Evolutionary conservation across 2,329 filamentous ascomycete species (phyloP).

Genomic region (Colletotrichum cordylinicola): DNA sequence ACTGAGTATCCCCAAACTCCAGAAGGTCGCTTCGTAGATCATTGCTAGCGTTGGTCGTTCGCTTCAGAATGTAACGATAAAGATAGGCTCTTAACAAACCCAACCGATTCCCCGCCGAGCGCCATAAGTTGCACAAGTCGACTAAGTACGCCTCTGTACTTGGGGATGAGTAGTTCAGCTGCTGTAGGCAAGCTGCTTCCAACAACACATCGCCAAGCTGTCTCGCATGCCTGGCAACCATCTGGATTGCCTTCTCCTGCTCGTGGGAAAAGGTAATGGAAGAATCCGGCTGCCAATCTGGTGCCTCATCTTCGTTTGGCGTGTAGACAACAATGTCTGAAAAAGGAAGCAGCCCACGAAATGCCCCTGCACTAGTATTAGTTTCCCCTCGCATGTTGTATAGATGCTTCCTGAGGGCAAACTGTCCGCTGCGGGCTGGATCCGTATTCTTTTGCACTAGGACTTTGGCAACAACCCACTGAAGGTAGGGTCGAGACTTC

Average conservation of each 20-base stretch:
- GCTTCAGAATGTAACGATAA: neutral
- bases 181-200: neutral
- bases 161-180: rapidly evolving
- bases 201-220: neutral
- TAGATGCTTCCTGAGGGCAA: rapidly evolving
- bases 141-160: neutral
- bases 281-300: rapidly evolving
- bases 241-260: neutral
- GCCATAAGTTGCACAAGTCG: neutral
- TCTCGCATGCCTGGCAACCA: neutral
- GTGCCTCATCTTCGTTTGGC: neutral
- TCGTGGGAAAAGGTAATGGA: neutral
- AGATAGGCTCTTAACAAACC: neutral
- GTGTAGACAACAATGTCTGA: no score
- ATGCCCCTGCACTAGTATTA: rapidly evolving
- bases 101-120: neutral
- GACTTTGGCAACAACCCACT: neutral
- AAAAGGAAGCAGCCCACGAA: neutral
- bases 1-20: neutral
- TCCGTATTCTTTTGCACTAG: neutral
- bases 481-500: neutral
- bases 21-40: neutral
- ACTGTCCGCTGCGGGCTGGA: neutral
- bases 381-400: neutral
- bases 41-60: neutral